A percentile compares a stretch with the other conserved stretches of the same genome.
phyloP scores from a whole-genome alignment of 306 rosid genomes.

The Lathyrus aphaca region DNA sequence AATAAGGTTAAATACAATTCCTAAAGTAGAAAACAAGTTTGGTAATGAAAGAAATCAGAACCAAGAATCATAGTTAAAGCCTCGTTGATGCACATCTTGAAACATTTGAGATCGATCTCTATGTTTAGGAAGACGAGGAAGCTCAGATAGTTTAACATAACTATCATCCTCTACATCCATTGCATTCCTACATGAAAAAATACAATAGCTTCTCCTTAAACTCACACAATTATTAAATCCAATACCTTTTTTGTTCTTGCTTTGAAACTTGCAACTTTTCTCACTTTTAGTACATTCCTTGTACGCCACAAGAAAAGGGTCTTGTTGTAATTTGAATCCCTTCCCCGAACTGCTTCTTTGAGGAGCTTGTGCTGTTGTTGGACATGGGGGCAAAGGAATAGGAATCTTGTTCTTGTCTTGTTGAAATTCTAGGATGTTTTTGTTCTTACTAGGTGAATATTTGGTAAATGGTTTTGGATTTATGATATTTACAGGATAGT shows the following conservation, averaged over 20 bases:
- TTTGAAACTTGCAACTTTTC: conserved; percentile 36
- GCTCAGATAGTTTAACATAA: conserved; percentile 48
- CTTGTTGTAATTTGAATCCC: conserved; percentile 57
- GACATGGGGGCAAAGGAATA: conserved; percentile 80
- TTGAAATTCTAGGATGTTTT: background rate
- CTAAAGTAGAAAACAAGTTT: background rate
- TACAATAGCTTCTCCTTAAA: conserved; percentile 45
- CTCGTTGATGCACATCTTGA: conserved; percentile 29
- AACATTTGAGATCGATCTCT: conserved; percentile 36
- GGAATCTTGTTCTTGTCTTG: conserved; percentile 58
- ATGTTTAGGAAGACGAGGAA: conserved; percentile 55
- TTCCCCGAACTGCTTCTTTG: conserved; percentile 62
- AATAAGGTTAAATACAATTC: background rate
- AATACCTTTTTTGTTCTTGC: conserved; percentile 43
- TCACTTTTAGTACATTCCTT: conserved; percentile 69
- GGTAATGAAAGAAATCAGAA: background rate
- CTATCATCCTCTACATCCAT: conserved; percentile 54
- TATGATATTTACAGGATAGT: conserved; percentile 33
- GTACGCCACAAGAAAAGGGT: conserved; percentile 84
- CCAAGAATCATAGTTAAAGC: conserved; percentile 40
- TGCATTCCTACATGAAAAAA: conserved; percentile 62
- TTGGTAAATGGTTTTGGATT: conserved; percentile 26
- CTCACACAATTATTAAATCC: conserved; percentile 31
- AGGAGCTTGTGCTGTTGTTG: conserved; percentile 36
- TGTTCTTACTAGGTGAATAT: background rate